These are phyloP conservation scores for Adenanthera pavonina DNA, from an alignment of 306 rosid species.

Conservation along the genomic window DNA sequence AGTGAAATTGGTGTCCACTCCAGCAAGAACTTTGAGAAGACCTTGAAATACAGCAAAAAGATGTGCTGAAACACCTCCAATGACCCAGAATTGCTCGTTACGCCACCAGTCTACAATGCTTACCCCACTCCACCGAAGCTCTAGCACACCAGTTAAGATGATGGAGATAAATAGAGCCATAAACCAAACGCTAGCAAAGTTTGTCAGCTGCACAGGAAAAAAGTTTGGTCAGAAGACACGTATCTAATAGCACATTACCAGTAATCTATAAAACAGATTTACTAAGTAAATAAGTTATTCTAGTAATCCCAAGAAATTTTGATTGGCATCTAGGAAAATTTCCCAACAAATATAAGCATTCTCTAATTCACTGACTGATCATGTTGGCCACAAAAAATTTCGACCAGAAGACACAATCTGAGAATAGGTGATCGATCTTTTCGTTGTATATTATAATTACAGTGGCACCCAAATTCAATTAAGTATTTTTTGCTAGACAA, in stretches of 20 bases:
- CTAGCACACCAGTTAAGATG: slow-evolving; percentile 20
- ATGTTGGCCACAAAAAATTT: not conserved
- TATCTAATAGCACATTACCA: not conserved
- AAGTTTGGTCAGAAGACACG: not conserved
- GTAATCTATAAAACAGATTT: not conserved
- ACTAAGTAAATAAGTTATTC: not conserved
- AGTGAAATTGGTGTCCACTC: slow-evolving; percentile 59
- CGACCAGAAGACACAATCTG: not conserved
- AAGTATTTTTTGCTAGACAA: not conserved
- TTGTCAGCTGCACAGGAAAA: slow-evolving; percentile 18
- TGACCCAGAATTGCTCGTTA: slow-evolving; percentile 32
- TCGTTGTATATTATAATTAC: not conserved
- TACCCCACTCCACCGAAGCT: slow-evolving; percentile 33
- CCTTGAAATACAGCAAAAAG: slow-evolving; percentile 65
- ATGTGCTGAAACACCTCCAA: slow-evolving; percentile 61
- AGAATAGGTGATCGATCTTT: not conserved
- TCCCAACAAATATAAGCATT: not conserved
- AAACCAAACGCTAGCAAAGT: slow-evolving; percentile 23
- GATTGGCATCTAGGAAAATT: slow-evolving; percentile 3
- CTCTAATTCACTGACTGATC: not conserved
- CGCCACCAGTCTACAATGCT: slow-evolving; percentile 31
- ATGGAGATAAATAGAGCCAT: slow-evolving; percentile 35
- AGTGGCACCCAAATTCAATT: not conserved
- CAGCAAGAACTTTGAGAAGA: slow-evolving; percentile 56
- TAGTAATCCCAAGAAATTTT: not conserved